phyloP scores from a whole-genome alignment of 2,329 filamentous ascomycete genomes.

The Lachnellula subtilissima region DNA sequence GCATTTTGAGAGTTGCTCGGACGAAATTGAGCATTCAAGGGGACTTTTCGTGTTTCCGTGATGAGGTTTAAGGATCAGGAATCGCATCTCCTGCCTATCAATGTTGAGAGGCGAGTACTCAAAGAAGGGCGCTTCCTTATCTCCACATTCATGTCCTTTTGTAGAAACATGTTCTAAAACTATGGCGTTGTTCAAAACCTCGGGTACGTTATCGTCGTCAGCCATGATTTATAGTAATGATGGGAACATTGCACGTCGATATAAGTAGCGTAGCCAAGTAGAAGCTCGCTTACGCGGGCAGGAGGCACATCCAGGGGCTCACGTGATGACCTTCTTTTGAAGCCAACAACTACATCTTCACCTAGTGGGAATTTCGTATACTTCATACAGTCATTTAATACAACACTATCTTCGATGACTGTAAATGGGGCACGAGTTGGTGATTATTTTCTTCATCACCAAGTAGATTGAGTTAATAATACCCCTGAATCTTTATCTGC shows the following conservation, averaged over 20 bases:
- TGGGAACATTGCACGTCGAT: not conserved
- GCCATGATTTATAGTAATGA: not conserved
- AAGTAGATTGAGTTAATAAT: not conserved
- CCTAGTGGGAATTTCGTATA: too few species aligned
- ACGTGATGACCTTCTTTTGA: too few species aligned
- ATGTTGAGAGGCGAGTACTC: conserved; percentile 2
- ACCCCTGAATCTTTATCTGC: not conserved
- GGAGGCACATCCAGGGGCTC: too few species aligned
- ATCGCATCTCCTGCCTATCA: conserved; percentile 10
- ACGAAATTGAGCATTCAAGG: not conserved
- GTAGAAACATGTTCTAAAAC: not conserved
- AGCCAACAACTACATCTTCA: too few species aligned
- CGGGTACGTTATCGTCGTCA: not conserved
- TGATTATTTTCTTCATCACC: too few species aligned
- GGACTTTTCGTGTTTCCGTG: not conserved
- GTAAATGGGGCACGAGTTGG: too few species aligned
- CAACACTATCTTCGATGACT: too few species aligned
- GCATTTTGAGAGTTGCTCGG: not conserved
- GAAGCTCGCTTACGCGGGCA: too few species aligned
- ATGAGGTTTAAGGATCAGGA: conserved; percentile 5
- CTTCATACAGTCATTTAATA: too few species aligned
- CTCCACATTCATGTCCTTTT: not conserved
- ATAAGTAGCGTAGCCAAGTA: too few species aligned
- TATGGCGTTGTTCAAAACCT: not conserved
- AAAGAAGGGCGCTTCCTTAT: not conserved